A percentile compares a stretch with the other conserved stretches of the same genome.
These are phyloP conservation scores for Paramecium biaurelia DNA, from an alignment of 73 alveolate species.

Conservation along the genomic window DNA sequence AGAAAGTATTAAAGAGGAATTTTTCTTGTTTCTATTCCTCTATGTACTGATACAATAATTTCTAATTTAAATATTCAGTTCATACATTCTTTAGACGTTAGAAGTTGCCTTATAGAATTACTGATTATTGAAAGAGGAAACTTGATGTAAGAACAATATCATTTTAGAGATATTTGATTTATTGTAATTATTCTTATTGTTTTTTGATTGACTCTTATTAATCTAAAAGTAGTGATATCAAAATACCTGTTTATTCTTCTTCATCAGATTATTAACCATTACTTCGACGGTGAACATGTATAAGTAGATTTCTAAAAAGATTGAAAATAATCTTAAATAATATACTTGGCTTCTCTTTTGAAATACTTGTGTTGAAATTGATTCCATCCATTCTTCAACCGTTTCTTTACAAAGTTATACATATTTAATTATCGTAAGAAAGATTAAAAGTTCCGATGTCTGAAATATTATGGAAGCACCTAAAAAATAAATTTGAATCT, in stretches of 20 bases:
- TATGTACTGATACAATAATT: not conserved
- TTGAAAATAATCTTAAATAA: not conserved
- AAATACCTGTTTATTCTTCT: constrained; percentile 8
- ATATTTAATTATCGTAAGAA: not conserved
- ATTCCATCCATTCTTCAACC: constrained; percentile 42
- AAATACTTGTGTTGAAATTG: constrained; percentile 15
- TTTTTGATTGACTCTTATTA: not conserved
- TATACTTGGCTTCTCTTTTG: constrained; percentile 44
- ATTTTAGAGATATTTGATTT: not conserved
- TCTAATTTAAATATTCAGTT: not conserved
- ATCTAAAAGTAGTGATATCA: not conserved
- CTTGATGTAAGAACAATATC: not conserved
- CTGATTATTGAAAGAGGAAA: not conserved
- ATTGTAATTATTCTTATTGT: not conserved
- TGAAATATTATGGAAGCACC: constrained; percentile 32
- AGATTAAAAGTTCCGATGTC: constrained; percentile 26
- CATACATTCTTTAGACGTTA: not conserved
- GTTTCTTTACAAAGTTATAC: constrained; percentile 30
- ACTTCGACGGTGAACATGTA: constrained; percentile 1
- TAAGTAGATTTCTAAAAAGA: not conserved
- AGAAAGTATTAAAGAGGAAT: not conserved
- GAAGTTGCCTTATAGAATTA: not conserved
- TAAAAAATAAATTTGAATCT: not conserved
- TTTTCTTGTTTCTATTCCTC: not conserved
- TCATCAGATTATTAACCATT: not conserved